Evolutionary conservation across 768 basidiomycete species (phyloP).

Genomic region (Kwoniella sp.): DNA sequence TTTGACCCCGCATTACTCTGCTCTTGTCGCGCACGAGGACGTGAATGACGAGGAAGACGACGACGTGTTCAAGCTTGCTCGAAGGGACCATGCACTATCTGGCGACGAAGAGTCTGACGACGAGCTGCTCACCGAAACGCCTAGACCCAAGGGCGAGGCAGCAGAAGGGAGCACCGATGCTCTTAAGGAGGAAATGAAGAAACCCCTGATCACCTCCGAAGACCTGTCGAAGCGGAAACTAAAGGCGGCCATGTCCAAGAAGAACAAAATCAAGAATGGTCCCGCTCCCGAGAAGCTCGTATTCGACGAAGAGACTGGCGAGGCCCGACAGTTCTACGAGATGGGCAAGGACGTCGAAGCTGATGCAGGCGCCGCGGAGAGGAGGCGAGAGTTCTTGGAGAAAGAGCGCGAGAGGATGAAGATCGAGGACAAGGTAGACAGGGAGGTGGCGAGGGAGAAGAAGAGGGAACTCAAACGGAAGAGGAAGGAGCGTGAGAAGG

Average conservation of each 20-base stretch:
- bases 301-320: conserved; percentile 81
- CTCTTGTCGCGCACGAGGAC: conserved; percentile 73
- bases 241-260: conserved; percentile 73
- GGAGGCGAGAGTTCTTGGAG: conserved; percentile 71
- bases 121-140: conserved; percentile 14
- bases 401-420: conserved; percentile 73
- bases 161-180: conserved; percentile 3
- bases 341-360: conserved; percentile 70
- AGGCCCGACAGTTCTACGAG: conserved; percentile 79
- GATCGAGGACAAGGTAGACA: conserved; percentile 72
- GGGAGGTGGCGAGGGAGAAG: conserved; percentile 81
- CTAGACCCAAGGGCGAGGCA: neutral
- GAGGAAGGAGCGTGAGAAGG: conserved; percentile 74
- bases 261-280: conserved; percentile 66
- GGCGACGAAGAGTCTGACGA: conserved; percentile 44
- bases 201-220: conserved; percentile 56
- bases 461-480: conserved; percentile 89
- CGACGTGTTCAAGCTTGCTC: conserved; percentile 91
- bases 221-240: conserved; percentile 82
- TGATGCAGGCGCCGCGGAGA: conserved; percentile 66
- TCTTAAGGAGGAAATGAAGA: conserved; percentile 1
- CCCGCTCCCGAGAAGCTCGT: conserved; percentile 72
- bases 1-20: conserved; percentile 83
- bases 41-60: conserved; percentile 57
- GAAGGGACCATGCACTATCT: conserved; percentile 77